These are phyloP conservation scores for Vitis cinerea DNA, from an alignment of 164 flowering plant genomes.

Conservation along the genomic window DNA sequence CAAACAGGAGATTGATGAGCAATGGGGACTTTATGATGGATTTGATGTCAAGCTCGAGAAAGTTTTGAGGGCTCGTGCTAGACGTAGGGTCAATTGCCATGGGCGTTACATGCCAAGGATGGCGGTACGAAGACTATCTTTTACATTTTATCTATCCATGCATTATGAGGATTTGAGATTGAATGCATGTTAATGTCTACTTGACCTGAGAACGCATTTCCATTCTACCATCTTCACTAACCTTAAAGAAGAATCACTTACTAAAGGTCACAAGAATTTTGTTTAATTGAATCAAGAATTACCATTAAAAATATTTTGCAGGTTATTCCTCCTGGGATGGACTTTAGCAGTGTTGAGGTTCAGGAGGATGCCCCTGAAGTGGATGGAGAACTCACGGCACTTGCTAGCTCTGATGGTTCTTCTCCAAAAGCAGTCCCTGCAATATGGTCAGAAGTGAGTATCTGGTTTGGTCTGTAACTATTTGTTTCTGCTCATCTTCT, in stretches of 20 bases:
- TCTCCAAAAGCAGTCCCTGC: constrained; percentile 77
- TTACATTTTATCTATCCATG: background rate
- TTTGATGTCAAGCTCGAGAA: constrained; percentile 93
- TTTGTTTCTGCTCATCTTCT: background rate
- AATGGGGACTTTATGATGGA: constrained; percentile 96
- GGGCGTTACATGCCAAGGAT: constrained; percentile 95
- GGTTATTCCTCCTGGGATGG: constrained; percentile 99
- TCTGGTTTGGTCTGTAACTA: background rate
- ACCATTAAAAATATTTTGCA: constrained; percentile 17
- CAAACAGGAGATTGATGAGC: constrained; percentile 89
- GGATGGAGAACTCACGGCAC: constrained; percentile 74
- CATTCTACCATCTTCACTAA: no score
- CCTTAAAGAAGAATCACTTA: no score
- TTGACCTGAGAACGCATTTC: no score
- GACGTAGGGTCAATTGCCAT: constrained; percentile 85
- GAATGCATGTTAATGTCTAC: no score
- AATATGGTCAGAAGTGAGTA: constrained; percentile 86
- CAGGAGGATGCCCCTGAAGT: constrained; percentile 70
- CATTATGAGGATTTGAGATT: no score
- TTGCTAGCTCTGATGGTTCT: constrained; percentile 55
- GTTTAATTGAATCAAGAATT: no score
- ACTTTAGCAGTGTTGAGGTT: constrained; percentile 73
- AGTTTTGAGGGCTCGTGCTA: constrained; percentile 80
- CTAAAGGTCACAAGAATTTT: no score
- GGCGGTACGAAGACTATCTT: constrained; percentile 55